Evolutionary conservation across 108 stramenopile species (phyloP).

Genomic region (Stephanodiscus minutulus): DNA sequence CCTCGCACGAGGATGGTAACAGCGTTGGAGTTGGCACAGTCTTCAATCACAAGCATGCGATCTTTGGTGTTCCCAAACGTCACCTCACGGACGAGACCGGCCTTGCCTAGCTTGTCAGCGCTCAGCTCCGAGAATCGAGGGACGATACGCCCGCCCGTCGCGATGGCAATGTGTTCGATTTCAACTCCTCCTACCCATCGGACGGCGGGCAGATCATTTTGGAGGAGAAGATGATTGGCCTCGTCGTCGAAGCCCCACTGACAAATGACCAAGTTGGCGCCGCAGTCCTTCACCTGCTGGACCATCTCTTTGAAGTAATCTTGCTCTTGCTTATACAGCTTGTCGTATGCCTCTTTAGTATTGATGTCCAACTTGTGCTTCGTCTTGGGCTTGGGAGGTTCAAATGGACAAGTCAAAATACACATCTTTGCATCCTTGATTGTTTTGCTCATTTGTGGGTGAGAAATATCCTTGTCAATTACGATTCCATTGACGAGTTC

Average conservation of each 20-base stretch:
- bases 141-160: conserved; percentile 99
- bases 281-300: conserved; percentile 95
- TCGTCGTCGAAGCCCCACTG: conserved; percentile 99
- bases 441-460: conserved; percentile 96
- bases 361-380: conserved; percentile 99
- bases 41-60: conserved; percentile 95
- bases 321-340: conserved; percentile 94
- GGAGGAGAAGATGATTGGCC: conserved; percentile 96
- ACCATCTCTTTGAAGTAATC: conserved; percentile 98
- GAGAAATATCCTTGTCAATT: conserved; percentile 98
- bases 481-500: conserved; percentile 97
- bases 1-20: conserved; percentile 98
- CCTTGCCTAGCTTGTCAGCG: conserved; percentile 94
- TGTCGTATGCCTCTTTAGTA: conserved; percentile 94
- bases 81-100: conserved; percentile 93
- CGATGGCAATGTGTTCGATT: conserved; percentile 99
- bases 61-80: conserved; percentile 97
- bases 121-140: conserved; percentile 95
- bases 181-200: conserved; percentile 99
- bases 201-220: conserved; percentile 91
- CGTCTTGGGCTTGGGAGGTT: conserved; percentile 99
- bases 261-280: conserved; percentile 96
- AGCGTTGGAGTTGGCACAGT: conserved; percentile 94
- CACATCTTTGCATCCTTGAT: conserved; percentile 94
- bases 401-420: conserved; percentile 98